phyloP scores from a whole-genome alignment of 2,329 filamentous ascomycete genomes.

The Ophiosphaerella narmari region DNA sequence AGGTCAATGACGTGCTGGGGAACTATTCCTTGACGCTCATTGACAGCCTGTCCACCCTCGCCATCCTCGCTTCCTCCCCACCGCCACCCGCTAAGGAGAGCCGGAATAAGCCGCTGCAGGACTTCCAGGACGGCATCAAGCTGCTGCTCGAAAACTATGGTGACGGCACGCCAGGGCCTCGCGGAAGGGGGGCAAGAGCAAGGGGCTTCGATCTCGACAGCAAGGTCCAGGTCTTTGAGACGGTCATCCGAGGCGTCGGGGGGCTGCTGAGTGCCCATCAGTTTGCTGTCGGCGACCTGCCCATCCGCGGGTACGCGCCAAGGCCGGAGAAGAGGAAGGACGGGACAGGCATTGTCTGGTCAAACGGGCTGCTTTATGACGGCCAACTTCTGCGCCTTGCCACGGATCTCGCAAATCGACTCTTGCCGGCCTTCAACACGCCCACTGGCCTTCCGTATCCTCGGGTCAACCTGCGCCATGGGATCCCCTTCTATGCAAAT shows the following conservation, averaged over 20 bases:
- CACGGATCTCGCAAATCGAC: slow-evolving; percentile 77
- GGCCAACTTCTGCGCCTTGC: slow-evolving; percentile 91
- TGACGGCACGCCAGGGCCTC: slow-evolving; percentile 72
- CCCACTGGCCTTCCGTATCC: slow-evolving; percentile 92
- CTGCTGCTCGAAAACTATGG: slow-evolving; percentile 82
- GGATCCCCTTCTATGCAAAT: slow-evolving; percentile 90
- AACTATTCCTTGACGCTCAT: slow-evolving; percentile 97
- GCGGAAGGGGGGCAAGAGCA: slow-evolving; percentile 72
- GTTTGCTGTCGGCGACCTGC: slow-evolving; percentile 88
- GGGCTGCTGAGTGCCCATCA: slow-evolving; percentile 90
- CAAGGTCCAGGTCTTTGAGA: slow-evolving; percentile 99
- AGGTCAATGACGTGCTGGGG: slow-evolving; percentile 91
- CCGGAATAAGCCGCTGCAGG: slow-evolving; percentile 55
- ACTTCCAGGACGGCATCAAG: slow-evolving; percentile 79
- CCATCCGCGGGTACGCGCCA: slow-evolving; percentile 78
- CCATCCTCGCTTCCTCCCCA: slow-evolving; percentile 81
- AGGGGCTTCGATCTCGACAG: slow-evolving; percentile 93
- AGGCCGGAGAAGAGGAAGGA: slow-evolving; percentile 39
- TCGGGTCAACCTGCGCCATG: slow-evolving; percentile 85
- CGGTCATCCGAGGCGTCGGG: slow-evolving; percentile 89
- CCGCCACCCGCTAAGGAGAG: slow-evolving; percentile 59
- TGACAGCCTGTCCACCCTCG: slow-evolving; percentile 91
- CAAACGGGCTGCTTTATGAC: slow-evolving; percentile 79
- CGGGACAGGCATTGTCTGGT: slow-evolving; percentile 65
- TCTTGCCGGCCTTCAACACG: slow-evolving; percentile 92